Base-by-base conservation (phyloP, 768 basidiomycete genomes). In the Coprinopsis sp. region DNA sequence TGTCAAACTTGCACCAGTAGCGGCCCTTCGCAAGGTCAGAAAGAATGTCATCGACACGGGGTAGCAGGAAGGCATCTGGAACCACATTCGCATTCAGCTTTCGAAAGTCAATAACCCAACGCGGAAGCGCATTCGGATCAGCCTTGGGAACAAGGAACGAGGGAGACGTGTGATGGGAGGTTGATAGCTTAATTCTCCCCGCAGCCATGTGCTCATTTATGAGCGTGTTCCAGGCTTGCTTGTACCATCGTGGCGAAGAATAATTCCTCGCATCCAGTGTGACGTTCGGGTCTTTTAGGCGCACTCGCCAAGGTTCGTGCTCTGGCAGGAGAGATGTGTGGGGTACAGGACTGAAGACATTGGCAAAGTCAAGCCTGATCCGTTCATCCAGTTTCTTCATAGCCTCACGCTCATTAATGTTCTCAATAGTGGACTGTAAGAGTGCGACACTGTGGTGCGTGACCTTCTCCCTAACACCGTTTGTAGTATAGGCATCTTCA, bases 111-210 rank as follows among this genome's bases (percentile, higher is more conserved):
- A 64, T 66, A 0, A 72, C 66, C 66, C 67, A 70, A 0, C 60
- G 54, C 0, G 67, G 70, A 0, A 65, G 27, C 0, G 51, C 66
- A 0, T 39, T 54, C 0, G 50, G 46, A 33, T 68, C 63, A 0
- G 59, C 38, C 33, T 70, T 70, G 0, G 62, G 68, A 3, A 73
- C 64, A 1, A 73, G 56, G 45, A 73, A 76, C 0, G 63, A 54
- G 0, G 63, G 68, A 0, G 64, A 72, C 2, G 60, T 56, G 33
- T 56, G 58, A 0, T 49, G 47, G 0, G 57, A 62, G 0, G 54
- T 55, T 0, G 68, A 73, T 0, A 60, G 59, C 0, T 53, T 45
- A 0, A 73, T 53, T 0, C 55, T 34, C 0, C 70, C 66, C 0
- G 62, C 64, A 14, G 25, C 53, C 1, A 69, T 40, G 37, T 70